Base-by-base conservation (phyloP, 2,329 filamentous ascomycete genomes). In the Penicillium sp. region DNA sequence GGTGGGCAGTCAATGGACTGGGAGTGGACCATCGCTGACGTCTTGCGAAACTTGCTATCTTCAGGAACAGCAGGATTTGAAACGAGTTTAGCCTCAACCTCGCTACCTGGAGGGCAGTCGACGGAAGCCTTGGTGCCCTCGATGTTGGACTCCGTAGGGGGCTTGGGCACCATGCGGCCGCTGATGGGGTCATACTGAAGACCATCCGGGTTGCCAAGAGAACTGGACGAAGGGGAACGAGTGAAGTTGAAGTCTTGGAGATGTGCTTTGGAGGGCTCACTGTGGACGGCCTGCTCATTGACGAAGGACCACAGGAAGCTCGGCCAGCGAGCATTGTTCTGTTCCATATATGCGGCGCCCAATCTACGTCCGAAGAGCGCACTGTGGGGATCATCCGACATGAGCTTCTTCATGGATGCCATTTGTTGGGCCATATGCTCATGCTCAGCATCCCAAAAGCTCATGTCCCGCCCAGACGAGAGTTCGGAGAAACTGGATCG, bases 151-250 rank as follows among this genome's bases (percentile, higher is more conserved):
- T 42, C 19, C 11, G 13, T 26, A 14, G 24, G 51, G 44, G 53
- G 42, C 45, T 58, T 60, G 2, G 65, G 70, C 7, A 71, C 63
- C 70, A 77, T 78, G 19, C 74, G 69, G 28, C 74, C 73, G 51
- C 68, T 74, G 29, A 78, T 73, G 8, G 75, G 75, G 36, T 78
- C 76, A 56, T 76, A 77, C 46, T 70, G 65, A 52, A 70, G 67
- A 8, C 33, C 34, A 23, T 48, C 55, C 13, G 45, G 59, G 19
- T 47, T 55, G n/a, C 18, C 14, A 9, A 45, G 28, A 13, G 33
- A 13, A n/a, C 14, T 53, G 18, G 19, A 33, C 10, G 45, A 24
- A n/a, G 50, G 50, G 2, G 51, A 36, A 10, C 51, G 49, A n/a
- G 33, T 40, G n/a, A 54, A 43, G 24, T 54, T 52, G 40, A 48